Conservation (phyloP, 768 basidiomycete genomes). For the Clavulina sp. region DNA sequence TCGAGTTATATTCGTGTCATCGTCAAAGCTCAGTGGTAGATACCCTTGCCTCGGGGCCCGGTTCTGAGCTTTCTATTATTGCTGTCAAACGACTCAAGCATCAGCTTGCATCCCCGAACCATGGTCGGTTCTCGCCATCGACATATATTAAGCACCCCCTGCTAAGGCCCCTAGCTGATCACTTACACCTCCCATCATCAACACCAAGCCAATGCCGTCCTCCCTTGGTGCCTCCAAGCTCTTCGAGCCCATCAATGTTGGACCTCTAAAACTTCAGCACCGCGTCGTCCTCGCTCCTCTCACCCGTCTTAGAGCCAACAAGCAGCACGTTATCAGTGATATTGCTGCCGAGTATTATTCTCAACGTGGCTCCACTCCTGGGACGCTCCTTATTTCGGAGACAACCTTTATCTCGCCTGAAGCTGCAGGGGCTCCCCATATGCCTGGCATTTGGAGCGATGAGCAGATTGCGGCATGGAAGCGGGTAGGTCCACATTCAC, state of each 20-base stretch:
- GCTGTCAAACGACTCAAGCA: no score
- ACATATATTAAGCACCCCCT: no score
- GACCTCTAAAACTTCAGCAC: constrained; percentile 22
- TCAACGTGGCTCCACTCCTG: constrained; percentile 21
- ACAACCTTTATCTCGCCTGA: constrained; percentile 32
- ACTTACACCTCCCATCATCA: no score
- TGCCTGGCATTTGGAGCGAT: constrained; percentile 48
- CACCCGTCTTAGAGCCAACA: constrained; percentile 28
- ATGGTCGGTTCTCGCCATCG: no score
- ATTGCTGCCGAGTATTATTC: constrained; percentile 6
- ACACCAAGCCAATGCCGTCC: background rate
- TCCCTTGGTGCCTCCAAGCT: constrained; percentile 5
- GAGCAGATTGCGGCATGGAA: constrained; percentile 44
- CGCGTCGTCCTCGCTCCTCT: constrained; percentile 37
- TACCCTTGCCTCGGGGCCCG: no score
- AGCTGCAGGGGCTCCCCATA: constrained; percentile 15
- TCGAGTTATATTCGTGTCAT: no score
- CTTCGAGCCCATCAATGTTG: constrained; percentile 21
- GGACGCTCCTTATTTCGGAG: constrained; percentile 38
- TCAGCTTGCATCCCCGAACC: no score
- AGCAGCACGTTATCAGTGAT: constrained; percentile 11
- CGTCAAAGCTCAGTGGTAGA: no score
- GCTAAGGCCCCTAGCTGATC: no score
- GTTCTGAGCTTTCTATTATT: no score
- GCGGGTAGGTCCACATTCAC: constrained; percentile 19